A percentile compares a stretch with the other conserved stretches of the same genome.
These are phyloP conservation scores for Lithospermum erythrorhizon DNA, from an alignment of 257 asterid species.

Conservation along the genomic window DNA sequence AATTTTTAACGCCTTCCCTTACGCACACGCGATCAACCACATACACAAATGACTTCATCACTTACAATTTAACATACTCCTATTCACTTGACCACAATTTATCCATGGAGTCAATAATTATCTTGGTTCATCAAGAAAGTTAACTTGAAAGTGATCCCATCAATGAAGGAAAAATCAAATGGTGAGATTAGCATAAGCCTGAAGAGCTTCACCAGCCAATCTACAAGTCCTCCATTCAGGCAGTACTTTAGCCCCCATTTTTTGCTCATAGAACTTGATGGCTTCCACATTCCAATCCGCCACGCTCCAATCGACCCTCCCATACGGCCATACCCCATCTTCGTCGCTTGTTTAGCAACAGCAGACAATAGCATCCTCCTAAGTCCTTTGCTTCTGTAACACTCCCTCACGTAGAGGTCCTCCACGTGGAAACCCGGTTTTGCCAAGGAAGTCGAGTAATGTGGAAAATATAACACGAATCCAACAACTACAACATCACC, in stretches of 20 bases:
- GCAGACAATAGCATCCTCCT: constrained; percentile 56
- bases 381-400: constrained; percentile 70
- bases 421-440: constrained; percentile 75
- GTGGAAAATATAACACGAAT: constrained; percentile 69
- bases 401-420: constrained; percentile 74
- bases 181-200: constrained; percentile 33
- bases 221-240: constrained; percentile 85
- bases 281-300: constrained; percentile 76
- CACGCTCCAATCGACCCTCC: constrained; percentile 83
- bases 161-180: too few species aligned
- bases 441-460: constrained; percentile 68
- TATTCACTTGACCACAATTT: too few species aligned
- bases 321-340: constrained; percentile 61
- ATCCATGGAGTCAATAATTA: too few species aligned
- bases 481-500: constrained; percentile 37
- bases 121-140: too few species aligned
- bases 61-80: too few species aligned
- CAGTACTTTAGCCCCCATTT: constrained; percentile 56
- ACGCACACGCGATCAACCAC: too few species aligned
- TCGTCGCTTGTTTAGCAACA: constrained; percentile 80
- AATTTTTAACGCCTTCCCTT: too few species aligned
- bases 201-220: constrained; percentile 60
- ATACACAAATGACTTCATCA: too few species aligned
- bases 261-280: constrained; percentile 57
- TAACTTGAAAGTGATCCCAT: too few species aligned